These are phyloP conservation scores for Eucalyptus albens DNA, from an alignment of 345 rosid genomes.

Conservation along the genomic window DNA sequence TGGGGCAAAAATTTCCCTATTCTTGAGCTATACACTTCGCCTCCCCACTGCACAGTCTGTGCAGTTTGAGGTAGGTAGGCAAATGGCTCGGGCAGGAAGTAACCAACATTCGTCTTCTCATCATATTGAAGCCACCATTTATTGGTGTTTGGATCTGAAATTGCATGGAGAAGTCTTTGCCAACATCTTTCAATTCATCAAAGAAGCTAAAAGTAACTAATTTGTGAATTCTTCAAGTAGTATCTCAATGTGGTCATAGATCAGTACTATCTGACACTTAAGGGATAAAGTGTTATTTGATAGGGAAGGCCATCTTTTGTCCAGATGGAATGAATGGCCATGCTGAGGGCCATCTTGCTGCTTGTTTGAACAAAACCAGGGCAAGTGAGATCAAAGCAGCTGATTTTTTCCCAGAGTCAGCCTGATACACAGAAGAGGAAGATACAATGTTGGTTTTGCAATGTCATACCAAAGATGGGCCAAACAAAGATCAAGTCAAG, in stretches of 20 bases:
- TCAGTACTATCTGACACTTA: slow-evolving; percentile 8
- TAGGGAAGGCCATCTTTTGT: slow-evolving; percentile 19
- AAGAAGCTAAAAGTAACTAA: not conserved
- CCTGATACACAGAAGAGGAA: slow-evolving; percentile 2
- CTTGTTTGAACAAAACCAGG: slow-evolving; percentile 55
- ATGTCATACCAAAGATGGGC: not conserved
- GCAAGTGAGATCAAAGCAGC: slow-evolving; percentile 47
- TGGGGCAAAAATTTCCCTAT: slow-evolving; percentile 19
- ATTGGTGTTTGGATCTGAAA: slow-evolving; percentile 19
- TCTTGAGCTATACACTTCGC: slow-evolving; percentile 39
- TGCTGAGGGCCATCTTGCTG: slow-evolving; percentile 38
- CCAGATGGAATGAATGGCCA: slow-evolving; percentile 38
- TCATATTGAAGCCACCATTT: slow-evolving; percentile 51
- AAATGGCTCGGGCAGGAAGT: slow-evolving; percentile 31
- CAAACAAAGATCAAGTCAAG: not conserved
- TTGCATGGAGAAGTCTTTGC: not conserved
- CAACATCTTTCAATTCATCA: not conserved
- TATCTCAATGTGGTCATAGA: not conserved
- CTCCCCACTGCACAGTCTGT: slow-evolving; percentile 36
- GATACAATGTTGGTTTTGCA: not conserved
- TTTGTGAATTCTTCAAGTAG: not conserved
- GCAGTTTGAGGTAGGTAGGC: slow-evolving; percentile 7
- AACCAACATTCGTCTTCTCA: slow-evolving; percentile 31
- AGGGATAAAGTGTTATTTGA: slow-evolving; percentile 30
- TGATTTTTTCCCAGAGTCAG: slow-evolving; percentile 28